phyloP scores from a whole-genome alignment of 2,329 filamentous ascomycete species.

The Talaromyces sp. region DNA sequence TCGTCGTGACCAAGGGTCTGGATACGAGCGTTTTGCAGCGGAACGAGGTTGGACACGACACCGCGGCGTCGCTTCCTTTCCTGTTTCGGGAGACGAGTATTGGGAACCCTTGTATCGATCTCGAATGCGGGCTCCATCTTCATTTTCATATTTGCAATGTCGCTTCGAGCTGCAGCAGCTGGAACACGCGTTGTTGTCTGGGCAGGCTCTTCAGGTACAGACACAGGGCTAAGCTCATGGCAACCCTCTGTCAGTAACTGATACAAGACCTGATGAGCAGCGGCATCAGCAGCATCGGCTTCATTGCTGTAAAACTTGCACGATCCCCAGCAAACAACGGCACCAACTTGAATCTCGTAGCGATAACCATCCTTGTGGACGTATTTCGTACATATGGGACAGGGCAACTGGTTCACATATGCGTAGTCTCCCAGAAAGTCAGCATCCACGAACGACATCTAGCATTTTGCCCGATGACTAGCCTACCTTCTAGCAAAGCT shows the following conservation, averaged over 20 bases:
- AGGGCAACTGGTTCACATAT: background rate
- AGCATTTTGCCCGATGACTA: background rate
- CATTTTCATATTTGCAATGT: background rate
- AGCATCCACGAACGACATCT: background rate
- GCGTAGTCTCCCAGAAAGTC: background rate
- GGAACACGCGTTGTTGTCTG: background rate
- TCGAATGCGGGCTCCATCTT: background rate
- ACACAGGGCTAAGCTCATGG: background rate
- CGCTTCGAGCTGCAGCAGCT: background rate
- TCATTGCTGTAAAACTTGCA: slow-evolving; percentile 19
- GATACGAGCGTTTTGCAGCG: slow-evolving; percentile 17
- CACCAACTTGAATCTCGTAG: slow-evolving; percentile 22
- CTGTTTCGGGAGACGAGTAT: background rate
- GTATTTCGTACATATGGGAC: slow-evolving; percentile 20
- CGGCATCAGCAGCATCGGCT: slow-evolving; percentile 23
- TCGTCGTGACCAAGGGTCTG: slow-evolving; percentile 9
- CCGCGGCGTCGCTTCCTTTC: background rate
- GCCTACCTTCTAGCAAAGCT: slow-evolving; percentile 23
- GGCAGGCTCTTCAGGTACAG: background rate
- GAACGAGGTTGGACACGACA: slow-evolving; percentile 16
- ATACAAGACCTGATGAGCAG: slow-evolving; percentile 26
- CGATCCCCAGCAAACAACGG: slow-evolving; percentile 16
- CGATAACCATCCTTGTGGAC: slow-evolving; percentile 19
- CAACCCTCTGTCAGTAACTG: slow-evolving; percentile 15
- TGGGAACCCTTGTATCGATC: background rate